Conservation (phyloP, 75 land plant species). For the Cunninghamia lanceolata region DNA sequence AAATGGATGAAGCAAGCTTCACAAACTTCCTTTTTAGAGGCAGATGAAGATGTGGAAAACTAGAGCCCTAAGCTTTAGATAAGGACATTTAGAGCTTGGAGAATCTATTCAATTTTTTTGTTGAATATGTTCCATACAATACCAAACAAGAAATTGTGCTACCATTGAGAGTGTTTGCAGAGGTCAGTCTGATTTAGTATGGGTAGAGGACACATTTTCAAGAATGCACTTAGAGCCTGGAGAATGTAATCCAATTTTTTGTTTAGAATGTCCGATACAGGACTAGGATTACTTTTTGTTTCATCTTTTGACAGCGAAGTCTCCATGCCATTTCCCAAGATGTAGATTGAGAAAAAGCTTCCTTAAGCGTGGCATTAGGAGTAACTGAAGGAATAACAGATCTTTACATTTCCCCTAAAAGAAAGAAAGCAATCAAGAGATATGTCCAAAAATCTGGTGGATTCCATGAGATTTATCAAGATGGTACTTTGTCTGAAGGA, state of each 20-base stretch:
- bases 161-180: no score
- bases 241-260: no score
- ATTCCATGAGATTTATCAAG: not conserved
- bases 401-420: not conserved
- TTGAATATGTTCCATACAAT: not conserved
- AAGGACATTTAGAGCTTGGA: not conserved
- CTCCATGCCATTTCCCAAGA: not conserved
- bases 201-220: no score
- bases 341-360: not conserved
- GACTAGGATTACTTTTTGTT: no score
- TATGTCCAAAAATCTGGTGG: not conserved
- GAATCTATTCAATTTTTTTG: not conserved
- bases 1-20: not conserved
- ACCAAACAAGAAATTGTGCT: not conserved
- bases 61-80: not conserved
- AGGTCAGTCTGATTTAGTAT: no score
- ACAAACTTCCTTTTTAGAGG: not conserved
- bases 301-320: not conserved
- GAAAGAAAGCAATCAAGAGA: not conserved
- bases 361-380: not conserved
- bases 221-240: no score
- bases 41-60: not conserved
- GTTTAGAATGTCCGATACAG: no score
- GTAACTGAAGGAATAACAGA: not conserved
- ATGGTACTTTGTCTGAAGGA: not conserved